Conservation (phyloP, 768 basidiomycete genomes). For the Tricholoma matsutake region DNA sequence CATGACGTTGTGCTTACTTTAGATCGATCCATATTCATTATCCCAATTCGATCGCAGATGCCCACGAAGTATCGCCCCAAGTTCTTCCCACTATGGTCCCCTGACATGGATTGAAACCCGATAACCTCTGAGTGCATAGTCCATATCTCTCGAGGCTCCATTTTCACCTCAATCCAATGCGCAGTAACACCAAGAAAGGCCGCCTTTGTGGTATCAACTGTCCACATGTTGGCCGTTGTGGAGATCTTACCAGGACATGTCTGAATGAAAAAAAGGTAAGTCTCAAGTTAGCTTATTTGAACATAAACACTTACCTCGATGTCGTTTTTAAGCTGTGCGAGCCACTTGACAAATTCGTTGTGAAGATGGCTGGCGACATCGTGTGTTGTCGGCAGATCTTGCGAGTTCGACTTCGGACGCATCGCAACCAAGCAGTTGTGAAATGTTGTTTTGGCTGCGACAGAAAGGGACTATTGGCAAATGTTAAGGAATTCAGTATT, state of each 20-base stretch:
- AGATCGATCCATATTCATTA: slow-evolving; percentile 10
- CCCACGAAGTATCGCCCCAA: slow-evolving; percentile 23
- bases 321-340: slow-evolving; percentile 8
- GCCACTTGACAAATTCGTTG: slow-evolving; percentile 10
- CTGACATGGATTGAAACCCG: slow-evolving; percentile 18
- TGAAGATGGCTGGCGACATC: slow-evolving; percentile 13
- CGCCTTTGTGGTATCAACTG: slow-evolving; percentile 7
- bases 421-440: not conserved
- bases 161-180: slow-evolving; percentile 22
- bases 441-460: slow-evolving; percentile 2
- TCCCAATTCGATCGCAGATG: slow-evolving; percentile 21
- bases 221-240: slow-evolving; percentile 9
- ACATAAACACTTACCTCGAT: not conserved
- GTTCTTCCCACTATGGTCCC: slow-evolving; percentile 24
- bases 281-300: not conserved
- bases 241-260: slow-evolving; percentile 16
- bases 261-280: slow-evolving; percentile 2
- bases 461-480: not conserved
- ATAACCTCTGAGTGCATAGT: slow-evolving; percentile 17
- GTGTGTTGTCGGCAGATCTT: slow-evolving; percentile 2
- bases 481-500: too few relatives aligned
- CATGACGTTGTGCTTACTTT: slow-evolving; percentile 20
- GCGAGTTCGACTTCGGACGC: not conserved
- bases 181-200: slow-evolving; percentile 12
- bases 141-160: slow-evolving; percentile 14